A percentile compares a stretch with the other conserved stretches of the same genome.
These are phyloP conservation scores for Trichoderma lentiforme DNA, from an alignment of 2,329 filamentous ascomycete genomes.

Conservation along the genomic window DNA sequence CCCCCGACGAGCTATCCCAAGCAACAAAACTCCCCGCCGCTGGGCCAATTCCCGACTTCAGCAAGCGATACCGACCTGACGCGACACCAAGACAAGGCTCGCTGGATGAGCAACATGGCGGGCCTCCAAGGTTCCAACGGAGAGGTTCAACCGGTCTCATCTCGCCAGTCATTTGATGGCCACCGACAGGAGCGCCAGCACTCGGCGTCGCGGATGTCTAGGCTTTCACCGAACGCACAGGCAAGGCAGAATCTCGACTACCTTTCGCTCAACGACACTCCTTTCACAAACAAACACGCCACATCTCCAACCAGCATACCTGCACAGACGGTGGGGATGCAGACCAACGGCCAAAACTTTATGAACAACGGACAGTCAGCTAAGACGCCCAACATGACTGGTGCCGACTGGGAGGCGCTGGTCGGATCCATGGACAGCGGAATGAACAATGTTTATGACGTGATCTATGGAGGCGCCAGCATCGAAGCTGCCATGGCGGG, in stretches of 20 bases:
- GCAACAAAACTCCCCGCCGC: conserved; percentile 39
- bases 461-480: conserved; percentile 68
- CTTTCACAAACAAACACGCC: conserved; percentile 43
- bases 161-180: conserved; percentile 50
- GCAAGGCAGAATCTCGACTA: conserved; percentile 54
- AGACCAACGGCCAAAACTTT: not conserved
- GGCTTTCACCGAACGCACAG: conserved; percentile 25
- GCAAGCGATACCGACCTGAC: conserved; percentile 54
- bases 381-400: conserved; percentile 48
- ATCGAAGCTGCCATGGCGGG: conserved; percentile 45
- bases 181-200: conserved; percentile 46
- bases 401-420: conserved; percentile 78
- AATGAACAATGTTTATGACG: conserved; percentile 78
- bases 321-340: conserved; percentile 20
- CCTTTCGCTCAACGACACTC: conserved; percentile 49
- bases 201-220: conserved; percentile 41
- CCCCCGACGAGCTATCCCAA: conserved; percentile 36
- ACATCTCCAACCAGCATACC: conserved; percentile 47
- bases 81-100: conserved; percentile 55
- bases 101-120: conserved; percentile 46
- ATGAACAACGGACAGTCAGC: conserved; percentile 21
- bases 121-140: conserved; percentile 20
- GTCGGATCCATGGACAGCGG: conserved; percentile 77
- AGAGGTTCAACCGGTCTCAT: conserved; percentile 37
- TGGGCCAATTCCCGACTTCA: conserved; percentile 40